Base-by-base conservation (phyloP, 306 rosid genomes). In the Medicago ruthenica region DNA sequence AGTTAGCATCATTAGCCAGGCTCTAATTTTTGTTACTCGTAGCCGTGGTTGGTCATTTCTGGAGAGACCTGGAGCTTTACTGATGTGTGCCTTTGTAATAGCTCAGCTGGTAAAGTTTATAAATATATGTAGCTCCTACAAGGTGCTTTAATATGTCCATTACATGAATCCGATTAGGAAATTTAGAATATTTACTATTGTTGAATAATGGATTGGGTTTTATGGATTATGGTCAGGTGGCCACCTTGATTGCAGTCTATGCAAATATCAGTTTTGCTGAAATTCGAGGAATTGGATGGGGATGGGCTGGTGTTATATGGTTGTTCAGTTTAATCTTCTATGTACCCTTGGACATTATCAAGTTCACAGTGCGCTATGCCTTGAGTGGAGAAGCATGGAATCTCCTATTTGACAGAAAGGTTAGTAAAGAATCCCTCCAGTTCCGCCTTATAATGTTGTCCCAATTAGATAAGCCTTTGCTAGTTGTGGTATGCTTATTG, bases 261-360 rank as follows among this genome's bases (percentile, higher is more conserved):
- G 97, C 97, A 64, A 60, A 42, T 20, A 88, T 90, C 61, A 88
- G 92, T 84, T 92, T 92, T 85, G 96, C 96, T 36, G 36, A 79
- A 39, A 90, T 92, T 31, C 80, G 39, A 3, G 96, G 97, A 61
- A 90, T 92, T 78, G 97, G 96, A 88, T 92, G 97, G 97, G 80
- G 85, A 82, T 92, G 97, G 97, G 93, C 96, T 47, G 97, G 96
- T 51, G 72, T 92, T 39, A 90, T 92, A 84, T 92, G 97, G 97
- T 27, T 92, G 65, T 92, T 88, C 65, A 92, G 96, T 68, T 70
- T 92, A 77, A 55, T 90, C 66, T 90, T 92, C 89, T 92, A 92
- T 75, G 53, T 90, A 41, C 97, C 97, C 0, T 76, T 92, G 83
- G 96, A 92, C 79, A 76, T 92, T 42, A 90, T 92, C 76, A 92